Base-by-base conservation (phyloP, 805 yeast species). In the Candida coquimbonensis region DNA sequence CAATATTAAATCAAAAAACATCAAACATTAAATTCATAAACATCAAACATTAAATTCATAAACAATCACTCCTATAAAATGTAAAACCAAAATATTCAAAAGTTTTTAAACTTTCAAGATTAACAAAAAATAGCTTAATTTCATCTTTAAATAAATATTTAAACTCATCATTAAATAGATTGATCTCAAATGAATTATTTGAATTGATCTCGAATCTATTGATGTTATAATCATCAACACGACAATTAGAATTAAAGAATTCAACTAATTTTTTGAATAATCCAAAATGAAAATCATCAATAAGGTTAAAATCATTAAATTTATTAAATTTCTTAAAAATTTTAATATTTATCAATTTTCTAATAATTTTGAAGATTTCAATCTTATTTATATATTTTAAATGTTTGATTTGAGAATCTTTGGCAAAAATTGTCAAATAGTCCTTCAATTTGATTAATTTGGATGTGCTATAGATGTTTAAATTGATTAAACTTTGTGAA, bases 271-370 rank as follows among this genome's bases (percentile, higher is more conserved):
- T 42, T 35, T 53, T 55, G 5, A 51, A 50, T 12, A 42, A 14
- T 5, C 47, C 44, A 42, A 45, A 55, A 19, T 50, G 46, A n/a
- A 38, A 42, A 43, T 56, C 57, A 43, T 56, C 59, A 12, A 53
- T 39, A 25, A 47, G 38, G 13, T 43, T 44, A 9, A 46, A 25
- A 35, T 48, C 38, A 9, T 43, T 34, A 25, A 49, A 48, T 7
- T 39, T 41, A n/a, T 42, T 38, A 25, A 48, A 47, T 32, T 43
- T 43, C 31, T 45, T 46, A 39, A 49, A 39, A 12, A 46, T 43
- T 40, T 49, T 50, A 9, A 45, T 26, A 37, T 51, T 51, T 12
- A 51, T 40, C 8, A 50, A 24, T 29, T 49, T 48, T 1, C 43
- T 37, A 33, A 43, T 45, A 2, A 49, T n/a, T 29, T 41, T 26